phyloP scores from a whole-genome alignment of 1,284 basidiomycete species.

The Trichosporon sp. region DNA sequence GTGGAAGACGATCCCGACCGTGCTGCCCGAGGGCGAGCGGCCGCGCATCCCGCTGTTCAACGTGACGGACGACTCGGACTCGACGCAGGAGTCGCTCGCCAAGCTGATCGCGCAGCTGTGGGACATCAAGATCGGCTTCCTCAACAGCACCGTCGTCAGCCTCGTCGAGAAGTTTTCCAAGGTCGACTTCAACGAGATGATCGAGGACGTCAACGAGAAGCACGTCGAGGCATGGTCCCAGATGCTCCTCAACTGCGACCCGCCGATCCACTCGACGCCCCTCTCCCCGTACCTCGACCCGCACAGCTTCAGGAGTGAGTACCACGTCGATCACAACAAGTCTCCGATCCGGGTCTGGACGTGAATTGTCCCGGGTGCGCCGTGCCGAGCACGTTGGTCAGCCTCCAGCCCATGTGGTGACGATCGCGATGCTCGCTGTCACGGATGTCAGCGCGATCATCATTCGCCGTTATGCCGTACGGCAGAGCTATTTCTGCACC shows the following conservation, averaged over 20 bases:
- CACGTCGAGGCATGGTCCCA: conserved; percentile 80
- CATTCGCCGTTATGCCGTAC: background rate
- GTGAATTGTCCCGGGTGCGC: too few species aligned
- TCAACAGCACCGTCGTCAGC: conserved; percentile 66
- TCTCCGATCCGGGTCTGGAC: background rate
- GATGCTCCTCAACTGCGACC: conserved; percentile 69
- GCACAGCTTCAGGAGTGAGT: conserved; percentile 53
- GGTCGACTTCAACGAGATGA: conserved; percentile 21
- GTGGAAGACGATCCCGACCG: conserved; percentile 36
- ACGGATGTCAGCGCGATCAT: background rate
- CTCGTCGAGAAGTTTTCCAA: conserved; percentile 46
- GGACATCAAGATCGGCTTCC: conserved; percentile 78
- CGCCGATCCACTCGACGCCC: conserved; percentile 69
- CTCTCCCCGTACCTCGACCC: conserved; percentile 78
- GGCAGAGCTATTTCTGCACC: background rate
- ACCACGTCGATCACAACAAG: background rate
- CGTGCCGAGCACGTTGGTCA: background rate
- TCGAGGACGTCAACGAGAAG: conserved; percentile 24
- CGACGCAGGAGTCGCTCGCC: conserved; percentile 70
- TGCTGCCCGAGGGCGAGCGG: conserved; percentile 57
- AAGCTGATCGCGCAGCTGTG: conserved; percentile 68
- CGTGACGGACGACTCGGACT: conserved; percentile 73
- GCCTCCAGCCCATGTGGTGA: background rate
- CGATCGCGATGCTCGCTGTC: background rate
- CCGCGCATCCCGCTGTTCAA: conserved; percentile 75